phyloP scores from a whole-genome alignment of 83 land plant genomes.

The Larix sibirica region DNA sequence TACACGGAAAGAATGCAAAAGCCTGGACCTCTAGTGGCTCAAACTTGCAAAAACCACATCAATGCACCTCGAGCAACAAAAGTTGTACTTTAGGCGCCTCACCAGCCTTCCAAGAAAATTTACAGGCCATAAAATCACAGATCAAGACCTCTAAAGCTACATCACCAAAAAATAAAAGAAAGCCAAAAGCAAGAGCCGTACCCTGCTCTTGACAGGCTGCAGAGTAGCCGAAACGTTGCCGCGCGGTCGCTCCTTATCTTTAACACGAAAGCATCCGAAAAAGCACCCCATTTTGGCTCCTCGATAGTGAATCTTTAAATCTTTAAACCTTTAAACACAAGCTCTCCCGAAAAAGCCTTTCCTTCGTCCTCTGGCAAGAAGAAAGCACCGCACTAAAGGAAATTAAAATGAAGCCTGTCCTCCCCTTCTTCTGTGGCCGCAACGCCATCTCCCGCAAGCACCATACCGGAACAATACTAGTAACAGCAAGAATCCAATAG shows the following conservation, averaged over 20 bases:
- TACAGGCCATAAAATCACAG: neutral
- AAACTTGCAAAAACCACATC: neutral
- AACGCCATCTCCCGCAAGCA: neutral
- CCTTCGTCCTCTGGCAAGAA: neutral
- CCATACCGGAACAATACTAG: neutral
- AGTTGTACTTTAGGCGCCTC: neutral
- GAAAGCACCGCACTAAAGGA: neutral
- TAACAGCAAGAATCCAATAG: neutral
- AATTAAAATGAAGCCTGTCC: neutral
- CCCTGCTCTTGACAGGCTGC: neutral
- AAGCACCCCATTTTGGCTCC: slow-evolving; percentile 9
- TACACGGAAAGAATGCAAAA: neutral
- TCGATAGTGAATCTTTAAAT: neutral
- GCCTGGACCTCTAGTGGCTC: too few species aligned
- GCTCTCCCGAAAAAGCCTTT: neutral
- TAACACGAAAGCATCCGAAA: slow-evolving; percentile 10
- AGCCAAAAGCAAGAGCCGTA: neutral
- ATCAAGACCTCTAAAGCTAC: neutral
- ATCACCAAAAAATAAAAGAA: neutral
- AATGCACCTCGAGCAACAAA: neutral
- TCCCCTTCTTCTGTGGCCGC: neutral
- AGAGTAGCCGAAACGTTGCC: too few species aligned
- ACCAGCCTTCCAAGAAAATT: neutral
- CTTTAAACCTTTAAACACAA: neutral
- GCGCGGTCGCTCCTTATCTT: neutral